These are phyloP conservation scores for Drechslerella dactyloides DNA, from an alignment of 2,329 filamentous ascomycete species.

Conservation along the genomic window DNA sequence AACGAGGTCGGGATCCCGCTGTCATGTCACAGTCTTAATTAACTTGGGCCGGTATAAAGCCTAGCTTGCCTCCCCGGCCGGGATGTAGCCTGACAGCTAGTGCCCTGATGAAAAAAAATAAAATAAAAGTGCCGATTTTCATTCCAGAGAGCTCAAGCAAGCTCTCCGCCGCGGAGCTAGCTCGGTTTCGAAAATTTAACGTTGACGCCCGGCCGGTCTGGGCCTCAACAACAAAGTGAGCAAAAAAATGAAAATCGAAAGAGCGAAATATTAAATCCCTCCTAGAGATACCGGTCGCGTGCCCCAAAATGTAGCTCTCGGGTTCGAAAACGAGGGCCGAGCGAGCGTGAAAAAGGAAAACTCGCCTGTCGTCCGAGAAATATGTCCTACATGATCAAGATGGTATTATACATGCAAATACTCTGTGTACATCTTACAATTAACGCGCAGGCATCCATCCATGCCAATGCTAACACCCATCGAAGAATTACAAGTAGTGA, in stretches of 20 bases:
- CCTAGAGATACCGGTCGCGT: too few relatives aligned
- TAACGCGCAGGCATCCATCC: not conserved
- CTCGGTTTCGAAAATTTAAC: not conserved
- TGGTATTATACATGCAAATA: too few relatives aligned
- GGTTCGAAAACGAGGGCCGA: too few relatives aligned
- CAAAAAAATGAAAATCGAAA: not conserved
- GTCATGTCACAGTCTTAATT: not conserved
- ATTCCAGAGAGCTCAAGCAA: not conserved
- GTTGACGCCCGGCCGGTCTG: not conserved
- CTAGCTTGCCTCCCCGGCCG: conserved; percentile 6
- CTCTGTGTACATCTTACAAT: not conserved
- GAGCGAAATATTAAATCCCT: not conserved
- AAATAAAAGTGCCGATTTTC: not conserved
- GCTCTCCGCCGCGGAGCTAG: not conserved
- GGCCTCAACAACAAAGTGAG: not conserved
- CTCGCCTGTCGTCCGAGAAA: too few relatives aligned
- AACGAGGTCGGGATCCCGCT: not conserved
- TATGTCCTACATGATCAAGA: too few relatives aligned
- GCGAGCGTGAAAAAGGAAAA: too few relatives aligned
- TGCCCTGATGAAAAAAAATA: not conserved
- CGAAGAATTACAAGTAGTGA: not conserved
- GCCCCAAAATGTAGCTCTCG: too few relatives aligned
- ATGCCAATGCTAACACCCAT: too few relatives aligned
- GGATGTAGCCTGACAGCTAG: conserved; percentile 44
- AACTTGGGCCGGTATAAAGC: conserved; percentile 14